Evolutionary conservation across 2,329 filamentous ascomycete species (phyloP).

Genomic region (Venturia oleaginea): DNA sequence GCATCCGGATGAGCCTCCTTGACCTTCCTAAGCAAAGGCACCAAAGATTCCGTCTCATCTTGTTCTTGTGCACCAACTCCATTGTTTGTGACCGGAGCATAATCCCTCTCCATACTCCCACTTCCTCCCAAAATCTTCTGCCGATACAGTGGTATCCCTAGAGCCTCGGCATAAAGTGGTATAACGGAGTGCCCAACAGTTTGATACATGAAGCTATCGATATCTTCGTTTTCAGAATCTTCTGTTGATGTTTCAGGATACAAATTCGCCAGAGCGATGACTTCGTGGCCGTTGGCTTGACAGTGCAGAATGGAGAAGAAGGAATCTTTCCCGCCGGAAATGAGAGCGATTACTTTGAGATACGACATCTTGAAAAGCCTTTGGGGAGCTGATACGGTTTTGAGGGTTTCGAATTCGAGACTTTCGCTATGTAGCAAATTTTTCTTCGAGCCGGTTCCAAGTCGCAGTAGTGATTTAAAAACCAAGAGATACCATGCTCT

Average conservation of each 20-base stretch:
- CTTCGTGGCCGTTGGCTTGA: conserved; percentile 69
- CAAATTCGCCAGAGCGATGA: conserved; percentile 85
- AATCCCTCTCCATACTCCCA: conserved; percentile 63
- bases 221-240: conserved; percentile 47
- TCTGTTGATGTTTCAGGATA: conserved; percentile 45
- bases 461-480: neutral
- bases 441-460: neutral
- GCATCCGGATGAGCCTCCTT: conserved; percentile 63
- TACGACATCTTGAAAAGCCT: neutral
- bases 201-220: conserved; percentile 99
- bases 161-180: conserved; percentile 70
- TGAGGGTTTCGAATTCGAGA: neutral
- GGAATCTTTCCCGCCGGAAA: conserved; percentile 96
- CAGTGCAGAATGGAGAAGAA: conserved; percentile 91
- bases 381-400: neutral
- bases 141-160: conserved; percentile 76
- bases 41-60: conserved; percentile 85
- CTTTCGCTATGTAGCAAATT: neutral
- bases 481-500: neutral
- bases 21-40: conserved; percentile 63
- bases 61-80: neutral
- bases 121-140: conserved; percentile 64
- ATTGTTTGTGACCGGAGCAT: conserved; percentile 32
- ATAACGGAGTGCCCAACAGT: conserved; percentile 86
- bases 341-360: conserved; percentile 65